phyloP scores from a whole-genome alignment of 139 green algal genomes.

The Picochlorum costavermella region DNA sequence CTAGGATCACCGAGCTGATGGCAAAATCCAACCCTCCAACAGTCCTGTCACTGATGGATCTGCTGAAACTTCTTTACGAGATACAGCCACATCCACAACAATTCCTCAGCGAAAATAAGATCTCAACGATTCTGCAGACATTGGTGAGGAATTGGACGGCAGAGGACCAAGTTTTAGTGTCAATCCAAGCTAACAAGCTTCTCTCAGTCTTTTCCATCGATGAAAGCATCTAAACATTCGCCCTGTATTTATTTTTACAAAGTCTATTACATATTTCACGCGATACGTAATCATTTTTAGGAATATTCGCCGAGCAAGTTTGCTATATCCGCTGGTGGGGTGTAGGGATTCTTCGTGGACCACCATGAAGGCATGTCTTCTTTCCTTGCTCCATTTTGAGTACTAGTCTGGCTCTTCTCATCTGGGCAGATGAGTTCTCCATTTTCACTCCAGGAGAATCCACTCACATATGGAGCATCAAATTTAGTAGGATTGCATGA shows the following conservation, averaged over 20 bases:
- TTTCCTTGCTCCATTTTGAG: background rate
- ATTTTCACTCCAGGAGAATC: slow-evolving; percentile 35
- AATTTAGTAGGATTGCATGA: slow-evolving; percentile 20
- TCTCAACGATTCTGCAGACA: slow-evolving; percentile 37
- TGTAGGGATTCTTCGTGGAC: slow-evolving; percentile 39
- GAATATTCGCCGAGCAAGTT: slow-evolving; percentile 26
- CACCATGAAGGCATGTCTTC: slow-evolving; percentile 17
- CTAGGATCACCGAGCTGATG: slow-evolving; percentile 33
- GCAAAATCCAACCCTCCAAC: slow-evolving; percentile 17
- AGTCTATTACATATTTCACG: background rate
- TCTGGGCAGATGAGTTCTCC: slow-evolving; percentile 33
- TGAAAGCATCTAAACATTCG: too few relatives aligned
- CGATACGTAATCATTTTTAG: background rate
- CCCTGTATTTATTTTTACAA: too few relatives aligned
- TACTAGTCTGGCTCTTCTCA: slow-evolving; percentile 1
- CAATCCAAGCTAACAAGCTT: slow-evolving; percentile 52
- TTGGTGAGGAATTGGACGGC: slow-evolving; percentile 12
- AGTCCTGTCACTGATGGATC: slow-evolving; percentile 35
- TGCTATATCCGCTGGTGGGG: slow-evolving; percentile 32
- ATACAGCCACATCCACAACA: slow-evolving; percentile 67
- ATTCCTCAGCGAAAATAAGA: slow-evolving; percentile 54
- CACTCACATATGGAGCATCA: slow-evolving; percentile 18
- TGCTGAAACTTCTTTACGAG: slow-evolving; percentile 63
- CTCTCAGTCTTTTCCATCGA: slow-evolving; percentile 16
- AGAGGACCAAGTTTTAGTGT: slow-evolving; percentile 32